These are phyloP conservation scores for Zarea fungicola DNA, from an alignment of 2,329 filamentous ascomycete genomes.

Conservation along the genomic window DNA sequence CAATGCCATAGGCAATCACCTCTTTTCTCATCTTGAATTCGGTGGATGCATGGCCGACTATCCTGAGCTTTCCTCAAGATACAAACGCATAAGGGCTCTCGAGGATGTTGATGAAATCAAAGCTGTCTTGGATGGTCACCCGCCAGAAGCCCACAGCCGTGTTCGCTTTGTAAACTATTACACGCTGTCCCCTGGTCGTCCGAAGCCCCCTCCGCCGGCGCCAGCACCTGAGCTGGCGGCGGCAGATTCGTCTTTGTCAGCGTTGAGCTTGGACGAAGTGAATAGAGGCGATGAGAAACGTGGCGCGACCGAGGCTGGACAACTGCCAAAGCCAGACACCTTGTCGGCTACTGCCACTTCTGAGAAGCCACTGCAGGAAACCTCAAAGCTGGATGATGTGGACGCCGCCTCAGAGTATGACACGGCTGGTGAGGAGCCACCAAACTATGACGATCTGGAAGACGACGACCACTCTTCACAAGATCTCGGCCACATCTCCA, in stretches of 20 bases:
- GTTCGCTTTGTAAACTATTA: constrained; percentile 88
- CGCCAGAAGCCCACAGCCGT: constrained; percentile 34
- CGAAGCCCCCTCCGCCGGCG: constrained; percentile 42
- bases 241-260: not conserved
- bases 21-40: constrained; percentile 79
- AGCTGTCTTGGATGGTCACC: constrained; percentile 17
- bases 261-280: not conserved
- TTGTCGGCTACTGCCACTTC: not conserved
- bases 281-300: not conserved
- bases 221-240: not conserved
- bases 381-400: not conserved
- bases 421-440: not conserved
- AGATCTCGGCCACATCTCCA: constrained; percentile 20
- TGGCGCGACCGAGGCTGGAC: too few species aligned
- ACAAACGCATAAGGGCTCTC: constrained; percentile 62
- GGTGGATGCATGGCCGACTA: constrained; percentile 77
- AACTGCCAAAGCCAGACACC: too few species aligned
- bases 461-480: constrained; percentile 12
- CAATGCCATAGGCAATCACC: constrained; percentile 64
- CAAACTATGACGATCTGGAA: not conserved
- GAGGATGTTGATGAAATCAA: constrained; percentile 62
- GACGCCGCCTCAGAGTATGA: not conserved
- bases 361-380: not conserved
- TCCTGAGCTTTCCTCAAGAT: constrained; percentile 61
- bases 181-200: constrained; percentile 72